Evolutionary conservation across 164 flowering plant genomes (phyloP).

Genomic region (Cinnamomum micranthum): DNA sequence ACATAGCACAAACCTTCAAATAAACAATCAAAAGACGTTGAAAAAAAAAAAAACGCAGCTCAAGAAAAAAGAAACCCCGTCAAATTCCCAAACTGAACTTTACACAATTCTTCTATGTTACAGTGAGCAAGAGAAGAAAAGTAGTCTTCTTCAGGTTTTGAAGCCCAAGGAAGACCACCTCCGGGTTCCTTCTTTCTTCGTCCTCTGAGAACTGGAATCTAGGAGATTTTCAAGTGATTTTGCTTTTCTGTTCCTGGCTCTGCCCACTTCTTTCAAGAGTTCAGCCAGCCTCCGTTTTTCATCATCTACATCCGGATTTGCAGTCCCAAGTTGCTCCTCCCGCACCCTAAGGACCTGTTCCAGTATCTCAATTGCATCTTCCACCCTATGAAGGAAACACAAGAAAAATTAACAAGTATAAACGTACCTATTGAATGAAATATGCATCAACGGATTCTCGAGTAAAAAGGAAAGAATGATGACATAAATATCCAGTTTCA

Average conservation of each 20-base stretch:
- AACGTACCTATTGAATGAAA: too few species aligned
- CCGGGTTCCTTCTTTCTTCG: slow-evolving; percentile 76
- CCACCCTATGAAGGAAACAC: slow-evolving; percentile 49
- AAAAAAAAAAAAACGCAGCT: slow-evolving; percentile 19
- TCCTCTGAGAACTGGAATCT: slow-evolving; percentile 75
- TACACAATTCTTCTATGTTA: slow-evolving; percentile 48
- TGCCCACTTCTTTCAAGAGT: slow-evolving; percentile 92
- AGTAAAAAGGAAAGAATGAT: too few species aligned
- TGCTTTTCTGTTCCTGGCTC: slow-evolving; percentile 72
- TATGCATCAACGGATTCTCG: too few species aligned
- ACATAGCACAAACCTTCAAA: slow-evolving; percentile 23
- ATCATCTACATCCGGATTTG: slow-evolving; percentile 91
- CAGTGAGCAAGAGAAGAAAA: slow-evolving; percentile 24
- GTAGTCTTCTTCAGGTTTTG: slow-evolving; percentile 38
- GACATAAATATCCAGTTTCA: too few species aligned
- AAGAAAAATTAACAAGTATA: too few species aligned
- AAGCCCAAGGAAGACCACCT: slow-evolving; percentile 90
- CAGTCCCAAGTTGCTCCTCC: slow-evolving; percentile 95
- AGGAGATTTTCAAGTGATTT: slow-evolving; percentile 89
- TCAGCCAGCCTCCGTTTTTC: slow-evolving; percentile 90
- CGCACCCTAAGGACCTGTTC: slow-evolving; percentile 84
- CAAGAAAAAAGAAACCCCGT: slow-evolving; percentile 20
- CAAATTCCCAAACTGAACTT: slow-evolving; percentile 30
- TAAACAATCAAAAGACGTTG: slow-evolving; percentile 19
- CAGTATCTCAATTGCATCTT: slow-evolving; percentile 90